Evolutionary conservation across 2,329 filamentous ascomycete species (phyloP), one percentile per base, ranked within the genome.

Genomic region (Alternaria rosae): DNA sequence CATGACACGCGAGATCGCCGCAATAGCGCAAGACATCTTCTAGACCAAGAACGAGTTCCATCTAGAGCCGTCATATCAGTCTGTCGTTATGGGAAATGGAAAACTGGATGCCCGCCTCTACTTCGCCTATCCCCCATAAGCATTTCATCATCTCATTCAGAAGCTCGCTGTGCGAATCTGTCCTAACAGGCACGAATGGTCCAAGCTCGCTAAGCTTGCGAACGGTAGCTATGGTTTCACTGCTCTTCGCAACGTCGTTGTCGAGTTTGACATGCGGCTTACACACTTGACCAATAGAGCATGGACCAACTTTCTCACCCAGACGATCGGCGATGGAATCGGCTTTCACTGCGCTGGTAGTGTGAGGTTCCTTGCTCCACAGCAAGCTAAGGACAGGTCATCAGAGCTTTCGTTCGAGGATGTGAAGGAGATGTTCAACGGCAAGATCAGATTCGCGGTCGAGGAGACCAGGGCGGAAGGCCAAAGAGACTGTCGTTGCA

Each of bases 171-270:
- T 44, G 20, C 10, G 13, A 0, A 23, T 44, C 4, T 7, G 4
- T 0, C 20, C 17, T 20, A 5, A 13, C 3, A 44, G 20, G 2
- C 0, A 0, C 23, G 42, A 44, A 1, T 44, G 20, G 20, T 13
- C 2, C 0, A 10, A 10, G 4, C 42, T 44, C 1, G 42, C 7
- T 5, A 44, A 44, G 42, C 21, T 23, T 44, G 42, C 42, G 6
- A 44, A 44, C 13, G 20, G 42, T 4, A 20, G 23, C 20, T 23
- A 25, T 2, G 42, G 42, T 13, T 44, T 23, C 21, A 12, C 20
- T 15, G 42, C 21, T 0, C 42, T 44, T 23, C 42, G 20, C 4
- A 44, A 23, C 12, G 1, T 44, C 21, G 12, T 21, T 23, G 20
- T 44, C 13, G 42, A 44, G 20, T 3, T 23, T 0, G 20, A 21